phyloP scores from a whole-genome alignment of 352 stramenopile genomes.

The Phytophthora pinifolia region DNA sequence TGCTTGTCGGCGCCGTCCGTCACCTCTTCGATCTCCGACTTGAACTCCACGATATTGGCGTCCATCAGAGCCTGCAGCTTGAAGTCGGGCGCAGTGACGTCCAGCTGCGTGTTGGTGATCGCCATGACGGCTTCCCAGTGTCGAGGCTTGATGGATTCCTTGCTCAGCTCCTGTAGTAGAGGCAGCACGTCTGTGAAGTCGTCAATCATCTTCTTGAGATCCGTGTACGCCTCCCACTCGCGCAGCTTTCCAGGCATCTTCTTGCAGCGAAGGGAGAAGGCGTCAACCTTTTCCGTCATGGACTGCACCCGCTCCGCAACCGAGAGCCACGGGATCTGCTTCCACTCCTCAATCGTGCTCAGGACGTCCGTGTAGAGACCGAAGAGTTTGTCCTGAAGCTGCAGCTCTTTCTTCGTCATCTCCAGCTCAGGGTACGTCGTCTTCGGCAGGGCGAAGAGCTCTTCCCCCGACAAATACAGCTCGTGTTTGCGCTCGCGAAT shows the following conservation, averaged over 20 bases:
- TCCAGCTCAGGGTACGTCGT: constrained; percentile 97
- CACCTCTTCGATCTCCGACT: constrained; percentile 97
- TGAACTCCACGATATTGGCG: constrained; percentile 90
- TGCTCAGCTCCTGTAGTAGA: constrained; percentile 96
- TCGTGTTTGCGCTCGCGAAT: constrained; percentile 98
- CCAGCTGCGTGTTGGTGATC: constrained; percentile 92
- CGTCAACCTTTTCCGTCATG: constrained; percentile 97
- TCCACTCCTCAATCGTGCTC: constrained; percentile 97
- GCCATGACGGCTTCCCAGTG: constrained; percentile 98
- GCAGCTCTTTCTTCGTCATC: constrained; percentile 97
- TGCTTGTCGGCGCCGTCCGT: constrained; percentile 98
- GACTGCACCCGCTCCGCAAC: constrained; percentile 93
- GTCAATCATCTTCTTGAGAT: constrained; percentile 97
- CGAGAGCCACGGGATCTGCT: constrained; percentile 94
- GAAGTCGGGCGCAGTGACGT: constrained; percentile 94
- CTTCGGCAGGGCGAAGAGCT: constrained; percentile 95
- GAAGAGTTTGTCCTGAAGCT: constrained; percentile 94
- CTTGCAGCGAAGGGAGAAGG: constrained; percentile 95
- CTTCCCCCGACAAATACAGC: constrained; percentile 95
- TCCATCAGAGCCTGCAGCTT: constrained; percentile 96
- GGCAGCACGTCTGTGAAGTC: constrained; percentile 97
- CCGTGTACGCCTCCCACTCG: constrained; percentile 97
- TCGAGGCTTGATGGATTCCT: constrained; percentile 94
- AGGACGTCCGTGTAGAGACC: constrained; percentile 98
- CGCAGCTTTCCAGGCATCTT: constrained; percentile 96